These are phyloP conservation scores for Nicotiana obtusifolia DNA, from an alignment of 257 asterid genomes.

Conservation along the genomic window DNA sequence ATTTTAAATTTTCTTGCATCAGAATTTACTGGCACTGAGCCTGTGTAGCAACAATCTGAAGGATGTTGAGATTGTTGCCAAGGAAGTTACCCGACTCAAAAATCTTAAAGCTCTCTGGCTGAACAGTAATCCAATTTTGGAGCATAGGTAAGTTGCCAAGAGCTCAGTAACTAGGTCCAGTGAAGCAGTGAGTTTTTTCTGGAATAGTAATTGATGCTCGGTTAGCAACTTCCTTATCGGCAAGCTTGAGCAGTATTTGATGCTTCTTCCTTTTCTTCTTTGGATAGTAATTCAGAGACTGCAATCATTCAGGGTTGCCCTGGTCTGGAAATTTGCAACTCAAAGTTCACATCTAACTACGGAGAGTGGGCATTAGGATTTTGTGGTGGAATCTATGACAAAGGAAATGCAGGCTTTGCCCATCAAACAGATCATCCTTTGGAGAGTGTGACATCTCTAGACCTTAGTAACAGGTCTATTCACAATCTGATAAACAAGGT, in stretches of 20 bases:
- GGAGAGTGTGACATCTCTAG: conserved; percentile 58
- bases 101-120: conserved; percentile 89
- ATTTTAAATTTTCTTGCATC: conserved; percentile 8
- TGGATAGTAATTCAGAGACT: conserved; percentile 41
- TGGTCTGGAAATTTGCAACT: conserved; percentile 64
- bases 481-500: conserved; percentile 71
- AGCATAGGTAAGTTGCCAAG: conserved; percentile 43
- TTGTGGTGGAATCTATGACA: conserved; percentile 72
- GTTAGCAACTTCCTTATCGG: conserved; percentile 12
- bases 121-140: conserved; percentile 59
- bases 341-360: conserved; percentile 59
- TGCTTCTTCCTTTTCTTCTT: conserved; percentile 21
- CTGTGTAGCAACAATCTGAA: conserved; percentile 69
- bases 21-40: conserved; percentile 80
- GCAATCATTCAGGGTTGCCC: conserved; percentile 49
- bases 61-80: conserved; percentile 42
- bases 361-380: conserved; percentile 92
- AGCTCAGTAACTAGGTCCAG: neutral
- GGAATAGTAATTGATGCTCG: neutral
- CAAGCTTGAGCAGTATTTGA: conserved; percentile 1
- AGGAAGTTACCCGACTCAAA: conserved; percentile 51
- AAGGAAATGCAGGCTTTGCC: conserved; percentile 53
- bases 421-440: conserved; percentile 35
- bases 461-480: conserved; percentile 74
- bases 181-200: neutral